A percentile compares a stretch with the other conserved stretches of the same genome.
phyloP scores from a whole-genome alignment of 163 green algal genomes.

The Prototheca wickerhamii region DNA sequence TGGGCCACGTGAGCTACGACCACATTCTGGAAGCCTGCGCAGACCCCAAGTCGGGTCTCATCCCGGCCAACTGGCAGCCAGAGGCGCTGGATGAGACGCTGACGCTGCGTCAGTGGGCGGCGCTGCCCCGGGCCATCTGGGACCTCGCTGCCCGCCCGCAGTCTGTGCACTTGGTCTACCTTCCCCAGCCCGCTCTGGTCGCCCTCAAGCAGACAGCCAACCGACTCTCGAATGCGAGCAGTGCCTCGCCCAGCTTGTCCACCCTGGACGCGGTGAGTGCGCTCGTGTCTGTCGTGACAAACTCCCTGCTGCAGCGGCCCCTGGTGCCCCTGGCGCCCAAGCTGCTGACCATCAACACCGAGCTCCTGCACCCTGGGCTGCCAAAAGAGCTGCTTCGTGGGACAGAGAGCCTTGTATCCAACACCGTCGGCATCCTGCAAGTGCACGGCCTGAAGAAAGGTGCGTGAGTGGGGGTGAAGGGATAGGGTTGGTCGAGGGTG shows the following conservation, averaged over 20 bases:
- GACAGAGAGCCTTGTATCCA: no score
- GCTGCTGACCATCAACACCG: slow-evolving; percentile 1
- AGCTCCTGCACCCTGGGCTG: not conserved
- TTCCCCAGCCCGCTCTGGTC: not conserved
- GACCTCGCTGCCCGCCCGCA: not conserved
- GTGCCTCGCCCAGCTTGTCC: no score
- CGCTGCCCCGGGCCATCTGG: not conserved
- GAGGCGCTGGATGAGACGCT: not conserved
- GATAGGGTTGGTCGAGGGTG: no score
- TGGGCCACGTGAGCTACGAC: not conserved
- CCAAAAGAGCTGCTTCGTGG: not conserved
- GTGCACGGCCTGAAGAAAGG: no score
- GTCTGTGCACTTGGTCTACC: not conserved
- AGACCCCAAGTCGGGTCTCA: no score
- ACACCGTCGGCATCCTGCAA: not conserved
- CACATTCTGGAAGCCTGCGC: not conserved
- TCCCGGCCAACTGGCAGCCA: not conserved
- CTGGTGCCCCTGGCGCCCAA: not conserved
- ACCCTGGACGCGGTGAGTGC: slow-evolving; percentile 6
- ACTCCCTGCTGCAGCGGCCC: not conserved
- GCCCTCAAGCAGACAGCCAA: not conserved
- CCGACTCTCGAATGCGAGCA: no score
- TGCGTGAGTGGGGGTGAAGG: no score
- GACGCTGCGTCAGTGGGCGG: not conserved
- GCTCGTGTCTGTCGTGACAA: not conserved